Conservation (phyloP, 257 asterid species). For the Coffea canephora region DNA sequence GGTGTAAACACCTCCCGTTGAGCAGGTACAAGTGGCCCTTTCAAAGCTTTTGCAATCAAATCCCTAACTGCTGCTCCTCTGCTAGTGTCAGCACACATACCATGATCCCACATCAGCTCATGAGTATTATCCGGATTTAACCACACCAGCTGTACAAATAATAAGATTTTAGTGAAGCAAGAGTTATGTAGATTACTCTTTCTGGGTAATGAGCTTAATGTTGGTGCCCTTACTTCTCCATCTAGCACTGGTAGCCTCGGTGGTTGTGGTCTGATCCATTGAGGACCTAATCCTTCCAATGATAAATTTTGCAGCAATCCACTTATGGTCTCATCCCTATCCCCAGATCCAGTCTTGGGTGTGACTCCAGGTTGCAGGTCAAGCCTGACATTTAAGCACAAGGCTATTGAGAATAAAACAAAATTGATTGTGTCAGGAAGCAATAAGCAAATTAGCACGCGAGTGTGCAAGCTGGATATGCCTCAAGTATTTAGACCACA, state of each 20-base stretch:
- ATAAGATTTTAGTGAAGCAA: constrained; percentile 12
- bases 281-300: constrained; percentile 69
- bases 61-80: constrained; percentile 92
- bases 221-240: constrained; percentile 63
- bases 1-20: constrained; percentile 68
- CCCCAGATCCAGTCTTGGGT: constrained; percentile 82
- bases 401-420: constrained; percentile 19
- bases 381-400: constrained; percentile 53
- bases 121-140: constrained; percentile 79
- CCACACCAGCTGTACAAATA: constrained; percentile 72
- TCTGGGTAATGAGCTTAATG: background rate
- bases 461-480: background rate
- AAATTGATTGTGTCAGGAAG: constrained; percentile 1
- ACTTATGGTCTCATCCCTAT: constrained; percentile 66
- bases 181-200: background rate
- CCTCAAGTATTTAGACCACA: background rate
- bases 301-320: constrained; percentile 67
- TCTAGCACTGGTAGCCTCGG: constrained; percentile 76
- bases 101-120: constrained; percentile 89
- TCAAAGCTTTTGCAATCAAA: constrained; percentile 84
- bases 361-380: constrained; percentile 73
- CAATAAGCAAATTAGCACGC: background rate
- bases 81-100: constrained; percentile 86
- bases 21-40: constrained; percentile 74
- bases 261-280: constrained; percentile 87